Conservation (phyloP, 129 eudicot species). For the Flaveria linearis region DNA sequence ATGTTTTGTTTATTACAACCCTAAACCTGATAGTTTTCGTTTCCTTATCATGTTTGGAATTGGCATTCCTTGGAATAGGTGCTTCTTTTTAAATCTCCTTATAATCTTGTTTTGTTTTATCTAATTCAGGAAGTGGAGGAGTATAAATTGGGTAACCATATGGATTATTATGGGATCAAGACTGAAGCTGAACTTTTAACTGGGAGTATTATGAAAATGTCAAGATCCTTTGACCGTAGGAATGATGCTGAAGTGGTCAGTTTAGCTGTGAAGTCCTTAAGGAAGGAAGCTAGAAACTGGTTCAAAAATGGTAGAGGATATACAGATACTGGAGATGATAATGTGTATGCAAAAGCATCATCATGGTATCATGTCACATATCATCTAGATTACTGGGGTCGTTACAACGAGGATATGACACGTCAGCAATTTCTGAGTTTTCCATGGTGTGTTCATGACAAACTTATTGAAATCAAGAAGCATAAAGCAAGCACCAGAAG, state of each 20-base stretch:
- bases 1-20: too few species aligned
- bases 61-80: neutral
- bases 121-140: slow-evolving; percentile 65
- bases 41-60: neutral
- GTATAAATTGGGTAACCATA: slow-evolving; percentile 71
- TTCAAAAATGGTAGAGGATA: slow-evolving; percentile 45
- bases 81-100: neutral
- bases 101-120: too few species aligned
- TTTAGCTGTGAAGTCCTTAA: slow-evolving; percentile 66
- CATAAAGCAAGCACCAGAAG: slow-evolving; percentile 24
- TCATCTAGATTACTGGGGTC: slow-evolving; percentile 68
- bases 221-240: slow-evolving; percentile 62
- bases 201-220: slow-evolving; percentile 76
- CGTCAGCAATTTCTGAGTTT: slow-evolving; percentile 74
- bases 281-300: slow-evolving; percentile 78
- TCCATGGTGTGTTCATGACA: slow-evolving; percentile 82
- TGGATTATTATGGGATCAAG: slow-evolving; percentile 94
- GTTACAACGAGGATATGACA: slow-evolving; percentile 47
- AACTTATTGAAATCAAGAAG: slow-evolving; percentile 67
- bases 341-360: slow-evolving; percentile 65
- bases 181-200: too few species aligned
- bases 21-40: neutral
- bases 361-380: slow-evolving; percentile 89
- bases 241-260: slow-evolving; percentile 76
- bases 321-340: slow-evolving; percentile 27